Percentiles rank a stretch among this genome's conserved stretches.
Conservation (phyloP, 2,329 filamentous ascomycete genomes). For the Aspergillus sp. region DNA sequence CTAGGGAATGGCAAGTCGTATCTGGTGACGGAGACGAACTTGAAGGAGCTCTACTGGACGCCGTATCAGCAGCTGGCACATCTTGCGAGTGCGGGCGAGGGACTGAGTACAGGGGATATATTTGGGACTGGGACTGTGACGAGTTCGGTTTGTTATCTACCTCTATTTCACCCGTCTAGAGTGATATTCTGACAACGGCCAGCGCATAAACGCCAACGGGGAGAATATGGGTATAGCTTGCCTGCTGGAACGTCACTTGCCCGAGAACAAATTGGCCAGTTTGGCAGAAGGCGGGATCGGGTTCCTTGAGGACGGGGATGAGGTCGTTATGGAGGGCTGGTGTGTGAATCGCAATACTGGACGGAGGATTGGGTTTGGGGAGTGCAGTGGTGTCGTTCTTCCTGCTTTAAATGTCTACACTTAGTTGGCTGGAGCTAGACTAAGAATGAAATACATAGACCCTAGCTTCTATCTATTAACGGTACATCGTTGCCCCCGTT, state of each 20-base stretch:
- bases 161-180: not conserved
- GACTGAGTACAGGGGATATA: constrained; percentile 23
- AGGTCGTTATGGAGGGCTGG: constrained; percentile 18
- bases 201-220: constrained; percentile 9
- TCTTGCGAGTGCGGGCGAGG: constrained; percentile 22
- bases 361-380: constrained; percentile 13
- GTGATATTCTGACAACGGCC: not conserved
- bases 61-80: constrained; percentile 26
- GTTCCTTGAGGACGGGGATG: constrained; percentile 16
- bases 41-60: constrained; percentile 28
- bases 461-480: not conserved
- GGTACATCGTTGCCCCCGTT: constrained; percentile 24
- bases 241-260: constrained; percentile 13
- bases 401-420: constrained; percentile 9
- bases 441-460: no score
- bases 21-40: constrained; percentile 19
- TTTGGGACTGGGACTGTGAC: constrained; percentile 29
- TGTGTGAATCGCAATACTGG: constrained; percentile 12
- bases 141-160: constrained; percentile 9
- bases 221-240: constrained; percentile 17
- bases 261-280: constrained; percentile 3
- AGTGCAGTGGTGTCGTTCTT: constrained; percentile 11
- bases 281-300: not conserved
- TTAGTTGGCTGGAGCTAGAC: no score
- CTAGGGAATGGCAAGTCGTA: constrained; percentile 27